phyloP scores from a whole-genome alignment of 306 rosid species.

The Cucurbita argyrosperma region DNA sequence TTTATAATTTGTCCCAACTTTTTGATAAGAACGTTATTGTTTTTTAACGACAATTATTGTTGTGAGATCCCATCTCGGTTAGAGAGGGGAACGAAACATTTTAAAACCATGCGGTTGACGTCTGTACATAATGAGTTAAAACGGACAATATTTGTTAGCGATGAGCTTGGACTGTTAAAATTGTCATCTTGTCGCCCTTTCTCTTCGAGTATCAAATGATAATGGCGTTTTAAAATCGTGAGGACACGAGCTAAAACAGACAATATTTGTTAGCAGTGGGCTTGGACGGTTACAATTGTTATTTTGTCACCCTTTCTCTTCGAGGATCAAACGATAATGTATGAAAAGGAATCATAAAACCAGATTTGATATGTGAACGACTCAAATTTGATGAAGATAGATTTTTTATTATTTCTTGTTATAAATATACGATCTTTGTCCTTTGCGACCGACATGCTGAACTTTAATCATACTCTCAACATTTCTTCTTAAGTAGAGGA shows the following conservation, averaged over 20 bases:
- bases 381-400: neutral
- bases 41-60: neutral
- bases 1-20: neutral
- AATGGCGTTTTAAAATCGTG: neutral
- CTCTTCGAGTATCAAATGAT: neutral
- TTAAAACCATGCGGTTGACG: no score
- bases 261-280: no score
- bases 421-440: neutral
- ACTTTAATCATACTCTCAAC: neutral
- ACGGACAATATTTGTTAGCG: no score
- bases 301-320: neutral
- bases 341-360: no score
- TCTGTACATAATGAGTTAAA: no score
- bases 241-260: rapidly evolving
- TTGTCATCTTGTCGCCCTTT: neutral
- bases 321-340: neutral
- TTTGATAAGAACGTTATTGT: neutral
- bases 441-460: neutral
- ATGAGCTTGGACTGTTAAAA: no score
- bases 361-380: neutral
- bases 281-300: neutral
- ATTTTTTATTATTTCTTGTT: neutral
- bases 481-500: neutral
- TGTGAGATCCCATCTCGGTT: no score
- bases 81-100: no score